Conservation (phyloP, 306 rosid species). For the Comarum palustre region DNA sequence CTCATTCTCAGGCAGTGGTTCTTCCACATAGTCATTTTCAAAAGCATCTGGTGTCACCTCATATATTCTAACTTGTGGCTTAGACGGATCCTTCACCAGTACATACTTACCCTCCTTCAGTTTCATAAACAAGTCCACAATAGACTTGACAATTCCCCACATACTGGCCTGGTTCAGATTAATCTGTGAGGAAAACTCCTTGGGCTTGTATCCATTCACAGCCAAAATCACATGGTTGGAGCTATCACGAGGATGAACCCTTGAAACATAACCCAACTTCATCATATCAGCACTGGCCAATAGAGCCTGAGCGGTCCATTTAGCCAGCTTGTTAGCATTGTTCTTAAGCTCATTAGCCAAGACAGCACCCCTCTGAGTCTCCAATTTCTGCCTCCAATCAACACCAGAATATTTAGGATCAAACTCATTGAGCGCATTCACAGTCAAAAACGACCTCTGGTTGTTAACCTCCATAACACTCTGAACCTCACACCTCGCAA, state of each 20-base stretch:
- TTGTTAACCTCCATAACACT: slow-evolving; percentile 85
- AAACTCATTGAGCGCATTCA: slow-evolving; percentile 86
- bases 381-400: slow-evolving; percentile 95
- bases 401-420: slow-evolving; percentile 88
- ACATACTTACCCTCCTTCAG: slow-evolving; percentile 89
- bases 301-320: slow-evolving; percentile 93
- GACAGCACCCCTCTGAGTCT: slow-evolving; percentile 96
- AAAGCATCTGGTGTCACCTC: slow-evolving; percentile 86
- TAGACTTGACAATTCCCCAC: slow-evolving; percentile 99
- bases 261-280: slow-evolving; percentile 88
- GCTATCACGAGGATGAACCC: slow-evolving; percentile 96
- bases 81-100: slow-evolving; percentile 83
- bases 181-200: slow-evolving; percentile 76
- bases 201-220: slow-evolving; percentile 84
- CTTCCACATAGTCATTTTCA: slow-evolving; percentile 94
- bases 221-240: slow-evolving; percentile 87
- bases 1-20: slow-evolving; percentile 87
- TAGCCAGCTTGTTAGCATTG: slow-evolving; percentile 88
- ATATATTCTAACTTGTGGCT: slow-evolving; percentile 94
- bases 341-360: slow-evolving; percentile 96
- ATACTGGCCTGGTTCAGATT: slow-evolving; percentile 71
- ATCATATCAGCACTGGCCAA: slow-evolving; percentile 81
- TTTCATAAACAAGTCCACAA: slow-evolving; percentile 95
- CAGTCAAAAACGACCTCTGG: slow-evolving; percentile 78
- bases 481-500: slow-evolving; percentile 87